These are phyloP conservation scores for Puya raimondii DNA, from an alignment of 176 grass and related monocot species.

Conservation along the genomic window DNA sequence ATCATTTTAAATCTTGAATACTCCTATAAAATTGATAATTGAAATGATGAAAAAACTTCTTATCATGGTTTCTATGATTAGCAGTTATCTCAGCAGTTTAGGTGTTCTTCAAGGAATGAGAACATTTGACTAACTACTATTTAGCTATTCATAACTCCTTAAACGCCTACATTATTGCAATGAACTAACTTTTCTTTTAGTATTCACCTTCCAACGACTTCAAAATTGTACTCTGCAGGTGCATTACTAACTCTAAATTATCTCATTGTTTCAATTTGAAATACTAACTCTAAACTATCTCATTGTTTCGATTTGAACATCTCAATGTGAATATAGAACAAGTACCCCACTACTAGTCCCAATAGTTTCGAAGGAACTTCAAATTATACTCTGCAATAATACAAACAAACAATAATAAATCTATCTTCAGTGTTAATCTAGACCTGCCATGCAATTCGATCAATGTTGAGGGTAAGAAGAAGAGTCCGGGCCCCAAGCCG, in stretches of 20 bases:
- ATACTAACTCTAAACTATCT: background rate
- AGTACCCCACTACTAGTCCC: background rate
- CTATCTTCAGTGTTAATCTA: background rate
- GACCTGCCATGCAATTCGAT: slow-evolving; percentile 98
- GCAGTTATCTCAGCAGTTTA: no score
- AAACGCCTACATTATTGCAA: no score
- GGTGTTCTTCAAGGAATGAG: no score
- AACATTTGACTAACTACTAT: no score
- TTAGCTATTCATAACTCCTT: no score
- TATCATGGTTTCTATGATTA: no score
- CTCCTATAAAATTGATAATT: no score
- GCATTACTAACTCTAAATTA: background rate
- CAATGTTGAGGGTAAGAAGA: slow-evolving; percentile 92
- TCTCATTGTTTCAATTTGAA: background rate
- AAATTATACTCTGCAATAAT: background rate
- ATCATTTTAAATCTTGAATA: no score
- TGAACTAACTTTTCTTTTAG: no score
- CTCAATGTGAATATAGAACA: background rate
- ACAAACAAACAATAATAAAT: background rate
- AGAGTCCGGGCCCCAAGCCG: slow-evolving; percentile 79
- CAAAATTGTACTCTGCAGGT: no score
- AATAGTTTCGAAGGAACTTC: background rate
- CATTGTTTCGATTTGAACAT: background rate
- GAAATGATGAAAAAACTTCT: no score
- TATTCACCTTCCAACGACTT: no score